phyloP scores from a whole-genome alignment of 2,329 filamentous ascomycete genomes.

The Fusarium kyushuense region DNA sequence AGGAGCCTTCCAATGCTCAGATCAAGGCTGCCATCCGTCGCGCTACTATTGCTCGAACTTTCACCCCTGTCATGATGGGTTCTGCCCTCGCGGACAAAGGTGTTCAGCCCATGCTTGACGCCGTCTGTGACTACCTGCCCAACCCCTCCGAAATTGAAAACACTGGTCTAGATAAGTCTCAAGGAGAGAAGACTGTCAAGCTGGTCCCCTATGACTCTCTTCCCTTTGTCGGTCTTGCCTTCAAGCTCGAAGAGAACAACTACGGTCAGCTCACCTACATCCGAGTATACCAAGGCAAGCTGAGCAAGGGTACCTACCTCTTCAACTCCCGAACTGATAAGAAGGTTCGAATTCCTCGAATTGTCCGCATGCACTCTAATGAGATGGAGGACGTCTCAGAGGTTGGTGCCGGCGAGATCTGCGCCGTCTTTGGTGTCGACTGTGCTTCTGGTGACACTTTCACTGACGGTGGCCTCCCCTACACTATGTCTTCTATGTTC shows the following conservation, averaged over 20 bases:
- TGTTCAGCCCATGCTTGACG: conserved; percentile 96
- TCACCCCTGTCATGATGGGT: conserved; percentile 96
- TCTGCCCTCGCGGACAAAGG: conserved; percentile 94
- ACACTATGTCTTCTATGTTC: conserved; percentile 98
- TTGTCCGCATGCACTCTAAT: conserved; percentile 99
- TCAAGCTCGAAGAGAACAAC: conserved; percentile 99
- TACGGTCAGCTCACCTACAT: conserved; percentile 99
- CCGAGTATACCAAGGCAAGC: conserved; percentile 93
- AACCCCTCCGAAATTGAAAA: conserved; percentile 93
- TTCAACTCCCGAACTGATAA: conserved; percentile 95
- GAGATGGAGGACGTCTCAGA: conserved; percentile 98
- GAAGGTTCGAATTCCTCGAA: conserved; percentile 95
- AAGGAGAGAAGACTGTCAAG: conserved; percentile 82
- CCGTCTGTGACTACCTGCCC: conserved; percentile 94
- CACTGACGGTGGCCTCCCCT: conserved; percentile 91
- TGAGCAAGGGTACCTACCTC: conserved; percentile 89
- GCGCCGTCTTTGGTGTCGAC: conserved; percentile 97
- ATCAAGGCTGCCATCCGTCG: conserved; percentile 93
- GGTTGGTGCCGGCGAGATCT: conserved; percentile 96
- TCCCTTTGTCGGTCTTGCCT: conserved; percentile 94
- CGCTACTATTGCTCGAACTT: conserved; percentile 88
- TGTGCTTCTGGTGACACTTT: conserved; percentile 98
- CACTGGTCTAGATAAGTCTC: conserved; percentile 84
- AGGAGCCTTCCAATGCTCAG: conserved; percentile 81
- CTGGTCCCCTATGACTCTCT: conserved; percentile 93